Conservation (phyloP, 2,329 filamentous ascomycete species). For the Phialophora macrospora region DNA sequence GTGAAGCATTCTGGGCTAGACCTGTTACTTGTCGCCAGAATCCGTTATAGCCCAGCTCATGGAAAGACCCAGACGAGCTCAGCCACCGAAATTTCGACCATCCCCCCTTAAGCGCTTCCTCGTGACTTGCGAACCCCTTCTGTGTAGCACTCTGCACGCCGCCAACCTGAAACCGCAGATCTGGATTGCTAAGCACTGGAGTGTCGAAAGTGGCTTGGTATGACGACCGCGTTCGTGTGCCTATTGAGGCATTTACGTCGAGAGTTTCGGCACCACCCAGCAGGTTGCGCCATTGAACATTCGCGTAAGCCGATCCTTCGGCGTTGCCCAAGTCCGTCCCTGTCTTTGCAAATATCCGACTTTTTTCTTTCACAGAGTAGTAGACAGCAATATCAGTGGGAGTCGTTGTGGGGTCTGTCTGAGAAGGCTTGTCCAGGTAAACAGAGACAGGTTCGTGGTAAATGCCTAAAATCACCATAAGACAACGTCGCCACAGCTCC, state of each 20-base stretch:
- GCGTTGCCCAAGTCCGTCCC: slow-evolving; percentile 93
- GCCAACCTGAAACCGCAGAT: slow-evolving; percentile 77
- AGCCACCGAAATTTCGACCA: slow-evolving; percentile 78
- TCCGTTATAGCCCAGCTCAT: slow-evolving; percentile 79
- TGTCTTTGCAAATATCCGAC: slow-evolving; percentile 84
- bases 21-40: slow-evolving; percentile 89
- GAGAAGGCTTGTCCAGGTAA: slow-evolving; percentile 76
- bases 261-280: slow-evolving; percentile 92
- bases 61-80: slow-evolving; percentile 66
- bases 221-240: slow-evolving; percentile 86
- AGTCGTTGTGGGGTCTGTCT: slow-evolving; percentile 69
- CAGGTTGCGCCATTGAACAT: slow-evolving; percentile 84
- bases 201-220: slow-evolving; percentile 86
- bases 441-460: slow-evolving; percentile 83
- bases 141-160: slow-evolving; percentile 81
- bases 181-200: slow-evolving; percentile 82
- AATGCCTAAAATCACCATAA: slow-evolving; percentile 64
- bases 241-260: slow-evolving; percentile 82
- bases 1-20: slow-evolving; percentile 74
- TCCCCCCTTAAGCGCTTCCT: slow-evolving; percentile 82
- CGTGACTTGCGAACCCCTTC: slow-evolving; percentile 92
- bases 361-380: slow-evolving; percentile 77
- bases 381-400: slow-evolving; percentile 81
- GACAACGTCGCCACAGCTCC: slow-evolving; percentile 1
- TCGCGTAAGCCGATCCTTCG: slow-evolving; percentile 91